Evolutionary conservation across 2,329 filamentous ascomycete genomes (phyloP), one percentile per base, ranked within the genome.

Genomic region (Xylaria sp.): DNA sequence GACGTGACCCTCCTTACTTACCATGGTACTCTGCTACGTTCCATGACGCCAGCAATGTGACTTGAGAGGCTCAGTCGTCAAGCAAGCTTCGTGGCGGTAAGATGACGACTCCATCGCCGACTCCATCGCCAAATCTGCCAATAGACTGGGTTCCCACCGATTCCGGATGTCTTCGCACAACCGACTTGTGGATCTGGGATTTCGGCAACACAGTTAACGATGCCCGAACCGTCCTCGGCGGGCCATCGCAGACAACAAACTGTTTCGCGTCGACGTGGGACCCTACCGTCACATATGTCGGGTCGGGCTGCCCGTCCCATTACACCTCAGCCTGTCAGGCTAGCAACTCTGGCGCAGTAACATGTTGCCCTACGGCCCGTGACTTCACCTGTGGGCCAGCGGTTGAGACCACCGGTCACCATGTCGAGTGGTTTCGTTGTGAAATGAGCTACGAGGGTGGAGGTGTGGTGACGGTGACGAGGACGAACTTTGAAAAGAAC

Each of bases 181-280:
- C 39, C 1, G 73, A 74, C 42, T 70, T 66, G 47, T 76, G 71
- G 72, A 65, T 76, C 42, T 75, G 71, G 69, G 62, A 69, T 25
- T 72, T 65, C 36, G 22, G 66, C 20, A 5, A 42, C 1, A 39
- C 11, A 15, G 10, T 17, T 9, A 2, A 1, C 0, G 71, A 73
- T 49, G 66, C 61, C 15, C 65, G 69, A 6, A 75, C 73, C 5
- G 73, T 73, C 2, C 58, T 74, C 10, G 72, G 73, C 7, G 72
- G 72, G 1, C 72, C 73, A 22, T 68, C 73, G 9, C 73, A 75
- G 57, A 73, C 62, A n/a, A 60, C 63, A 11, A 45, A 68, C 13
- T 75, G 73, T 55, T 66, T 75, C 51, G 63, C 72, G 1, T 58
- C 73, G 29, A 53, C 65, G 11, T 73, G 72, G 67, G 42, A 54